These are phyloP conservation scores for Sugiyamaella japonica DNA, from an alignment of 1,139 yeast genomes.

Conservation along the genomic window DNA sequence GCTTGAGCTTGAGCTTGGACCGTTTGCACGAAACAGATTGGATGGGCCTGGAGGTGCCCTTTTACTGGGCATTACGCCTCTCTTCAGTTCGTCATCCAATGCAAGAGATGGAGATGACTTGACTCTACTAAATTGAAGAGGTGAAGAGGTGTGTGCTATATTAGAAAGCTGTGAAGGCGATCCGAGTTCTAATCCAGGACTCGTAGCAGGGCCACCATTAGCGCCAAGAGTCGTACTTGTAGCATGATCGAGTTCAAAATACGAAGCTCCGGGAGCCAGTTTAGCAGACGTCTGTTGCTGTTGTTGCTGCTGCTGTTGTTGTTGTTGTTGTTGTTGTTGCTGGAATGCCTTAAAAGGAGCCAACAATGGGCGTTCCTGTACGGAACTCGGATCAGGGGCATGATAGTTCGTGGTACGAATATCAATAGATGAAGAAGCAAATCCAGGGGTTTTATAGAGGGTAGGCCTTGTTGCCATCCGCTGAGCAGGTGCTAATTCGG, in stretches of 20 bases:
- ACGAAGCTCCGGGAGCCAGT: background rate
- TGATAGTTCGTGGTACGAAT: slow-evolving; percentile 1
- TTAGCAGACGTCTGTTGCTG: slow-evolving; percentile 6
- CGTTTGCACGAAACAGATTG: background rate
- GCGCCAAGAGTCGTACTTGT: slow-evolving; percentile 5
- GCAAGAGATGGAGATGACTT: slow-evolving; percentile 9
- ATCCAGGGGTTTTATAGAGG: slow-evolving; percentile 6
- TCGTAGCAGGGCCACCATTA: background rate
- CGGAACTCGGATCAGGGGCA: slow-evolving; percentile 4
- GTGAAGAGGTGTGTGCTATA: background rate
- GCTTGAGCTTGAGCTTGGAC: background rate
- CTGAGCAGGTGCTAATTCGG: slow-evolving; percentile 8
- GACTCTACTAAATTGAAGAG: slow-evolving; percentile 8
- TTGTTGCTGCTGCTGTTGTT: too few relatives aligned
- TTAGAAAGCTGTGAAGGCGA: background rate
- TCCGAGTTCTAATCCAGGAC: slow-evolving; percentile 1
- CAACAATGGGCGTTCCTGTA: slow-evolving; percentile 18
- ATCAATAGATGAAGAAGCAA: slow-evolving; percentile 13
- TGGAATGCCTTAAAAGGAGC: slow-evolving; percentile 19
- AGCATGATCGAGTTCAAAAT: slow-evolving; percentile 15
- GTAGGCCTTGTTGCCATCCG: background rate
- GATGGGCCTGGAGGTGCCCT: slow-evolving; percentile 6
- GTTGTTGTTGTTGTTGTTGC: too few relatives aligned
- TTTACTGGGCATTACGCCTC: slow-evolving; percentile 7
- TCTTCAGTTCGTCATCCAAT: slow-evolving; percentile 9